These are phyloP conservation scores for Brassica incana DNA, from an alignment of 345 rosid genomes.

Conservation along the genomic window DNA sequence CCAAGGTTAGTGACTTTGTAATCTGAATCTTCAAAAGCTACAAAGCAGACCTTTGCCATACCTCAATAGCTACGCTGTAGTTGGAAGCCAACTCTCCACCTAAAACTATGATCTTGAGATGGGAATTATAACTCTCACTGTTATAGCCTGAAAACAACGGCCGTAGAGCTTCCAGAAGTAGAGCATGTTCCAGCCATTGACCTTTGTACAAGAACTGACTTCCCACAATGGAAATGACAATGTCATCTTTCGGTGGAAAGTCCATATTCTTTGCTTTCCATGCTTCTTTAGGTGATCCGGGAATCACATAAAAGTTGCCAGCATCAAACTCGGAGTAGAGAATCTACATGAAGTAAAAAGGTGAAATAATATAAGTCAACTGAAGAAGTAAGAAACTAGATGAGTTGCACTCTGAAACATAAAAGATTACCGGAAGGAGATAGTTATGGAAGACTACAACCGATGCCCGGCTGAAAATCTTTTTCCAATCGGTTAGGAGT, in stretches of 20 bases:
- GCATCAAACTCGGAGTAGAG: slow-evolving; percentile 75
- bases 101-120: slow-evolving; percentile 63
- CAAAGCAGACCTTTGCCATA: slow-evolving; percentile 40
- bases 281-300: slow-evolving; percentile 75
- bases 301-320: slow-evolving; percentile 87
- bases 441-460: slow-evolving; percentile 83
- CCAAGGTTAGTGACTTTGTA: slow-evolving; percentile 23
- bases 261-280: slow-evolving; percentile 53
- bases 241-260: slow-evolving; percentile 42
- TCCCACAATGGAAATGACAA: slow-evolving; percentile 73
- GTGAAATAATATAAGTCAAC: background rate
- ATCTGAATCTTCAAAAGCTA: slow-evolving; percentile 5
- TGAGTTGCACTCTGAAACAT: background rate
- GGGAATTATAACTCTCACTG: slow-evolving; percentile 43
- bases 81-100: slow-evolving; percentile 60
- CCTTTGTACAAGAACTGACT: slow-evolving; percentile 85
- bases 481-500: slow-evolving; percentile 77
- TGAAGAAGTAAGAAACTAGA: slow-evolving; percentile 1
- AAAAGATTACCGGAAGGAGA: slow-evolving; percentile 67
- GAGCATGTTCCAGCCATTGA: slow-evolving; percentile 94
- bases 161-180: slow-evolving; percentile 66
- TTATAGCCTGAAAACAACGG: slow-evolving; percentile 53
- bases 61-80: slow-evolving; percentile 86
- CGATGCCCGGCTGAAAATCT: slow-evolving; percentile 69
- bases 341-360: slow-evolving; percentile 50